Evolutionary conservation across 129 eudicot species (phyloP).

Genomic region (Tanacetum coccineum): DNA sequence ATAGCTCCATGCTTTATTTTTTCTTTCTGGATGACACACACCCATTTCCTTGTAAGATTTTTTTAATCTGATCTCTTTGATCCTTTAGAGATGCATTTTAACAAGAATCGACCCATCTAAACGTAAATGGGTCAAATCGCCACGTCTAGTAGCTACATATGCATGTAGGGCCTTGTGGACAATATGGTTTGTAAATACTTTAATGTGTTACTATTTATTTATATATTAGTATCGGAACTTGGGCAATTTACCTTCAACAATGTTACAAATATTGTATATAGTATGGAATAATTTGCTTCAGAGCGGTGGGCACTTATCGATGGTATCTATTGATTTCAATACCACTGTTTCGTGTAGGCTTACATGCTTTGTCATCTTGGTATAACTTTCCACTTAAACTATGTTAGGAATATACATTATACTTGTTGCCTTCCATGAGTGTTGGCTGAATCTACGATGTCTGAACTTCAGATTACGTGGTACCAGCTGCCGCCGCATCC

Average conservation of each 20-base stretch:
- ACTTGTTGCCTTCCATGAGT: constrained; percentile 65
- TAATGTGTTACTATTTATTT: background rate
- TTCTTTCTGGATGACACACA: no score
- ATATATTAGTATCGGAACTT: constrained; percentile 39
- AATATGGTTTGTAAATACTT: constrained; percentile 2
- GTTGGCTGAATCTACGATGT: constrained; percentile 26
- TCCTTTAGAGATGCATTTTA: background rate
- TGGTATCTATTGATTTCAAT: constrained; percentile 49
- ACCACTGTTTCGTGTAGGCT: constrained; percentile 8
- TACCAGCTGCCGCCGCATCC: constrained; percentile 40
- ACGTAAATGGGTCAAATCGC: background rate
- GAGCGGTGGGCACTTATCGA: constrained; percentile 74
- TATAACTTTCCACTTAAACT: constrained; percentile 7
- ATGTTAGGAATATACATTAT: constrained; percentile 57
- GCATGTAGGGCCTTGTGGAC: background rate
- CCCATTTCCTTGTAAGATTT: background rate
- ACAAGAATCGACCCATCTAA: background rate
- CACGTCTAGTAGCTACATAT: constrained; percentile 1
- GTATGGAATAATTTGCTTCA: constrained; percentile 81
- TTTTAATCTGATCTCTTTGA: background rate
- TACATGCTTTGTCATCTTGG: constrained; percentile 16
- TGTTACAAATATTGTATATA: constrained; percentile 48
- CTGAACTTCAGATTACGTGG: constrained; percentile 47
- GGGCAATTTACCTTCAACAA: constrained; percentile 78
- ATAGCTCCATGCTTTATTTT: no score